Percentiles rank a stretch among this genome's conserved stretches.
Conservation (phyloP, 192 early-diverging fungal species). For the Polychytrium aggregatum region DNA sequence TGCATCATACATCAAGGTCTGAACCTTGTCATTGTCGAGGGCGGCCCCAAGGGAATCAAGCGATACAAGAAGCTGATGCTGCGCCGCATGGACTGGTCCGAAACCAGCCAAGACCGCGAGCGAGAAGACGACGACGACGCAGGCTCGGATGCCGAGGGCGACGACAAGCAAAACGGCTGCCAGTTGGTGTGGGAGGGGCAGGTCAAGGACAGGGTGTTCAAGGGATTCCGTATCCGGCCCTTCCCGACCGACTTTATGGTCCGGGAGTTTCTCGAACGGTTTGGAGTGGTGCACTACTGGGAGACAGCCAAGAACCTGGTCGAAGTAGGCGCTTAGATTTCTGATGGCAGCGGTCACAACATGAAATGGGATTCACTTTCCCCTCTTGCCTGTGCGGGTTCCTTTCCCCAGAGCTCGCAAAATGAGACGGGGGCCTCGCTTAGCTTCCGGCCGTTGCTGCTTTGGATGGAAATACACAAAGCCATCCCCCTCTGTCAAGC, state of each 20-base stretch:
- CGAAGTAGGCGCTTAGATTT: slow-evolving; percentile 10
- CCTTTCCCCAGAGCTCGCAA: too few relatives aligned
- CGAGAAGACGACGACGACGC: slow-evolving; percentile 29
- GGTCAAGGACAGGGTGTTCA: slow-evolving; percentile 65
- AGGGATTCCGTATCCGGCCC: slow-evolving; percentile 56
- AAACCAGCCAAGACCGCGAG: slow-evolving; percentile 24
- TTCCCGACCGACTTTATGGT: slow-evolving; percentile 66
- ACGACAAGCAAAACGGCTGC: slow-evolving; percentile 63
- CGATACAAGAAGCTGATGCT: slow-evolving; percentile 96
- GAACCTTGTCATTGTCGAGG: slow-evolving; percentile 85
- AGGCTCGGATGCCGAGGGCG: slow-evolving; percentile 21
- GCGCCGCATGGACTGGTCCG: slow-evolving; percentile 85
- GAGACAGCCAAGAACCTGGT: slow-evolving; percentile 57
- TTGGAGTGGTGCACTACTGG: slow-evolving; percentile 77
- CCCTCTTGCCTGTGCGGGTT: too few relatives aligned
- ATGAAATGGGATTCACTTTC: too few relatives aligned
- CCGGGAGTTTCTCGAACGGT: slow-evolving; percentile 58
- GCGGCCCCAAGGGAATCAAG: slow-evolving; percentile 76
- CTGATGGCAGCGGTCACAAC: too few relatives aligned
- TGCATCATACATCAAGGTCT: slow-evolving; percentile 63
- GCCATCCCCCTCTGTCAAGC: too few relatives aligned
- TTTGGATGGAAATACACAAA: too few relatives aligned
- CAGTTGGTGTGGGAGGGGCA: slow-evolving; percentile 91
- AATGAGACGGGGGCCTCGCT: too few relatives aligned
- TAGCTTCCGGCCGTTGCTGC: too few relatives aligned